A percentile compares a stretch with the other conserved stretches of the same genome.
Conservation (phyloP, 2,329 filamentous ascomycete species). For the Pestalotiopsis sp. region DNA sequence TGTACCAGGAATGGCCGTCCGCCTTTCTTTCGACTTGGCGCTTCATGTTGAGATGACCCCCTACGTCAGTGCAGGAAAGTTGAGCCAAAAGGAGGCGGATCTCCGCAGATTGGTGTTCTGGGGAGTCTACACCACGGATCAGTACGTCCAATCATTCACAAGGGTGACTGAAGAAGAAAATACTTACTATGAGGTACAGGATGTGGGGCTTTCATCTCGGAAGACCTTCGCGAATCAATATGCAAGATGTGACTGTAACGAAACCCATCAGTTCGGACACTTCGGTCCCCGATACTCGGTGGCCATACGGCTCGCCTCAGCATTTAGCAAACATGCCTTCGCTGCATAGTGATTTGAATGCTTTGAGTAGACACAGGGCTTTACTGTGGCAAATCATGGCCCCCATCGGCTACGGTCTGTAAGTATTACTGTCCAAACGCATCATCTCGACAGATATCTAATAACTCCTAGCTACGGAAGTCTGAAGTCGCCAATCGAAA, state of each 20-base stretch:
- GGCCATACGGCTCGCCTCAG: neutral
- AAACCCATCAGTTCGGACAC: neutral
- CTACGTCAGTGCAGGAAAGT: constrained; percentile 23
- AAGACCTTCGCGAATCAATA: neutral
- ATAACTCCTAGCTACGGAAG: neutral
- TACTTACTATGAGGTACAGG: constrained; percentile 11
- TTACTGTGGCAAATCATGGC: constrained; percentile 4
- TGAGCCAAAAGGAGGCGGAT: constrained; percentile 26
- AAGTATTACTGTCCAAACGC: neutral
- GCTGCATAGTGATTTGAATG: neutral
- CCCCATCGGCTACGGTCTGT: neutral
- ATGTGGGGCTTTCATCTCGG: constrained; percentile 27
- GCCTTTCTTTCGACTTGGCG: constrained; percentile 26
- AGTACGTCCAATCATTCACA: constrained; percentile 18
- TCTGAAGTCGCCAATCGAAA: neutral
- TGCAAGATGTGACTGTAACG: neutral
- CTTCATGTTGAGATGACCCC: constrained; percentile 26
- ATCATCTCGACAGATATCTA: neutral
- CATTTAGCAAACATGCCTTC: neutral
- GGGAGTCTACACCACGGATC: constrained; percentile 31
- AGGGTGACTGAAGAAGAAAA: neutral
- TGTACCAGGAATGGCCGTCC: constrained; percentile 27
- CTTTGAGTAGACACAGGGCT: neutral
- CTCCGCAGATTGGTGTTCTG: constrained; percentile 30
- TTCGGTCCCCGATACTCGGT: neutral